Evolutionary conservation across 2,329 filamentous ascomycete genomes (phyloP).

Genomic region (Penicillium fuscoglaucum): DNA sequence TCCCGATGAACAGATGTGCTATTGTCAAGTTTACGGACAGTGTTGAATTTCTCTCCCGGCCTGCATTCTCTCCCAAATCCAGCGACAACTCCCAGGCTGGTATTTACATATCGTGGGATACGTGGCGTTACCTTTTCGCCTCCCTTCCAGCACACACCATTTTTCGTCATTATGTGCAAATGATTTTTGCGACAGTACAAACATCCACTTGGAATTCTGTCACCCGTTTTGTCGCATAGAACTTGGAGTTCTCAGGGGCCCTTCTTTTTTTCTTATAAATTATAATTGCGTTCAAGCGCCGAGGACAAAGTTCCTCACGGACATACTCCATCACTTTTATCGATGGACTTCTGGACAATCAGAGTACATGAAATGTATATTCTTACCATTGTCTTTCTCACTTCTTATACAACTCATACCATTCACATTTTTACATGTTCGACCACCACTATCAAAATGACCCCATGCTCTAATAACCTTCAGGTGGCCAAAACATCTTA

Average conservation of each 20-base stretch:
- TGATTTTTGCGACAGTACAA: slow-evolving; percentile 5
- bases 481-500: not conserved
- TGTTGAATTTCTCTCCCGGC: slow-evolving; percentile 25
- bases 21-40: slow-evolving; percentile 40
- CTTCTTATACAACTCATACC: not conserved
- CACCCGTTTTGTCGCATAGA: not conserved
- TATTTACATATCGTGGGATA: not conserved
- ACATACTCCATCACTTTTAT: not conserved
- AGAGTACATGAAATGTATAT: slow-evolving; percentile 1
- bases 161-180: not conserved
- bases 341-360: not conserved
- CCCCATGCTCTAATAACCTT: not conserved
- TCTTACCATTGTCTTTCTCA: not conserved
- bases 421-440: not conserved
- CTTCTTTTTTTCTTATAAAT: slow-evolving; percentile 6
- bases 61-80: slow-evolving; percentile 7
- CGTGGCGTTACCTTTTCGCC: not conserved
- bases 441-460: not conserved
- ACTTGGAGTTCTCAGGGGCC: slow-evolving; percentile 4
- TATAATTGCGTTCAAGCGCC: slow-evolving; percentile 13
- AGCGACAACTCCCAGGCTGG: not conserved
- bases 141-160: not conserved
- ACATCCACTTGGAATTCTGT: not conserved
- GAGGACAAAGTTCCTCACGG: not conserved
- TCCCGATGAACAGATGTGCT: slow-evolving; percentile 37